Evolutionary conservation across 2,329 filamentous ascomycete species (phyloP).

Genomic region (Fusarium nanum): DNA sequence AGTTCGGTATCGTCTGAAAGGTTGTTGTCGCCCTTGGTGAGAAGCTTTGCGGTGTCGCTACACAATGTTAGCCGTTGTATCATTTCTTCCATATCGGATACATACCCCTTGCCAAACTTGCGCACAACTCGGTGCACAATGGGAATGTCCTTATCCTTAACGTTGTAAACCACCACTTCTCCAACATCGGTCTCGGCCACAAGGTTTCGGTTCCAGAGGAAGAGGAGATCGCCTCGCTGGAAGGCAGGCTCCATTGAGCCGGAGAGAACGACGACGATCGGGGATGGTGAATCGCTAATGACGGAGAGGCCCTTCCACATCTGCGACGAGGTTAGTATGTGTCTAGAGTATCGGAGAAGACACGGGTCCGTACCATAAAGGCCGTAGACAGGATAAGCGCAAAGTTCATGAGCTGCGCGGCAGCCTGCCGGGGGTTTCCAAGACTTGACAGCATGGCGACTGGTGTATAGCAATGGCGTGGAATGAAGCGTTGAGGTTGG

Average conservation of each 20-base stretch:
- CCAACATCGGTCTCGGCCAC: slow-evolving; percentile 66
- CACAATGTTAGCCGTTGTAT: slow-evolving; percentile 10
- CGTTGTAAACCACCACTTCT: slow-evolving; percentile 77
- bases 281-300: slow-evolving; percentile 77
- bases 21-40: slow-evolving; percentile 99
- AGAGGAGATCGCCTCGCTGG: slow-evolving; percentile 79
- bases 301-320: slow-evolving; percentile 92
- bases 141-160: slow-evolving; percentile 93
- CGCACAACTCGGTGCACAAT: slow-evolving; percentile 95
- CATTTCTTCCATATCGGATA: background rate
- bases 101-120: slow-evolving; percentile 71
- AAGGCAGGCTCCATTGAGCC: slow-evolving; percentile 89
- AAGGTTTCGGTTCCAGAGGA: slow-evolving; percentile 80
- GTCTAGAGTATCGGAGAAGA: background rate
- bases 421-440: slow-evolving; percentile 81
- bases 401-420: slow-evolving; percentile 88
- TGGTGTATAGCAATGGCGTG: background rate
- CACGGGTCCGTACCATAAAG: slow-evolving; percentile 74
- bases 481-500: slow-evolving; percentile 8
- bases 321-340: slow-evolving; percentile 49
- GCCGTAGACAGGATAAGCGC: slow-evolving; percentile 89
- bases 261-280: slow-evolving; percentile 85
- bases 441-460: slow-evolving; percentile 74
- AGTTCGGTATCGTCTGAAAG: slow-evolving; percentile 87
- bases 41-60: slow-evolving; percentile 73